Base-by-base conservation (phyloP, 768 basidiomycete genomes). In the Aureoboletus auriporus region DNA sequence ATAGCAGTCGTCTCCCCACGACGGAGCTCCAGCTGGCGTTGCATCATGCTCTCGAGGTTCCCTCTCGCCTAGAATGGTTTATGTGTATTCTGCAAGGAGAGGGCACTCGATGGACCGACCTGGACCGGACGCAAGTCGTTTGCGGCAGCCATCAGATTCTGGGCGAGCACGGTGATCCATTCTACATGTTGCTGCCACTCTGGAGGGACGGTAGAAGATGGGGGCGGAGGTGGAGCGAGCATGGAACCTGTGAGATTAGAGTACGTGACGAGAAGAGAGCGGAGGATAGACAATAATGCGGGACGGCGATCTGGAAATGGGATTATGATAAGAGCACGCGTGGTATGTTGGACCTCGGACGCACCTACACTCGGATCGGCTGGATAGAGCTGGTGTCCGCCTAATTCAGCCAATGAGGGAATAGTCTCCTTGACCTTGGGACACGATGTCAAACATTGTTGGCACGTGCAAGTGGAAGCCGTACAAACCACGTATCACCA, bases 91-190 rank as follows among this genome's bases (percentile, higher is more conserved):
- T 48, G 29, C 14, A 14, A 39, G 26, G 23, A 7, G 17, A 14
- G 16, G 26, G 34, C 30, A 50, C 27, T n/a, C 43, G 43, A 39
- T 46, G 37, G 53, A 61, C 68, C 10, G 23, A 84, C 90, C 77
- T 94, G 92, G 5, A 93, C 86, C 1, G 91, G 92, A 23, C 93
- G 80, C 43, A 94, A 69, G 58, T 93, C 91, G 60, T 95, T 95
- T 33, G 88, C 89, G 14, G 89, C 87, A 12, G 85, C 88, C 81
- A 93, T 89, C 48, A 95, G 76, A 64, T 94, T 95, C 64, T 90
- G 86, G 7, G 82, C 82, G 45, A 92, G 77, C 2, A 88, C 73
- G 10, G 77, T 82, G 44, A 93, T 85, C 86, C 91, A 91, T 60
- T 90, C 86, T 2, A 87, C 73, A 46, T 85, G 80, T 42, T 79